Base-by-base conservation (phyloP, 768 basidiomycete genomes). In the Lactarius akahatsu region DNA sequence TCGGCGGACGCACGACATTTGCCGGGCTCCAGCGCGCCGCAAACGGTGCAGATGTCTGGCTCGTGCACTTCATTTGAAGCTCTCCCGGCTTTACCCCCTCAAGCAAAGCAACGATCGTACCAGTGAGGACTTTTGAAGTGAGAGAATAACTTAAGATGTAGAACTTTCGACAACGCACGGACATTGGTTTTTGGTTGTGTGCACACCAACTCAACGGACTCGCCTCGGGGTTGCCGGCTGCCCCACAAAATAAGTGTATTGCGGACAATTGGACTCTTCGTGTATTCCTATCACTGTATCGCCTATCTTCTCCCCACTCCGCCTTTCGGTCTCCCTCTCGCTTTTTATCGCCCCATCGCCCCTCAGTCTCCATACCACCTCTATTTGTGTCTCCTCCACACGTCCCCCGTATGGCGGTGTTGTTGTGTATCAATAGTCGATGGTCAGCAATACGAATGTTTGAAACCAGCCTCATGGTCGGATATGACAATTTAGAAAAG, bases 1-100 rank as follows among this genome's bases (percentile, higher is more conserved):
- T 67, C 10, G 66, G 66, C 28, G 66, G 66, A 3, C 52, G 57
- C n/a, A 67, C 66, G 1, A 67, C 66, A 9, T 67, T 67, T 50
- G 62, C 66, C 4, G 62, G 66, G 50, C 62, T 67, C 32, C 66
- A 67, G 54, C 66, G 62, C 18, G 66, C 66, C 10, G 52, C 66
- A 55, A 67, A 63, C 11, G 66, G 66, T 38, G 62, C 61, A 18
- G 66, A 67, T 32, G 62, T 63, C 57, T 67, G 66, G 66, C 41
- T 54, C 28, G 66, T 67, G 50, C 52, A 34, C 32, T 67, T 67
- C 62, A 63, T 67, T 26, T 67, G 54, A 58, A 56, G 52, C 28
- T 1, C 11, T 36, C 15, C 26, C 45, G 0, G 38, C 0, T 3
- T 32, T 1, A 5, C n/a, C 23, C n/a, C n/a, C 47, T 50, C 23